Evolutionary conservation across 225 moss, liverwort and hornwort genomes (phyloP).

Genomic region (Marchantia polymorpha): DNA sequence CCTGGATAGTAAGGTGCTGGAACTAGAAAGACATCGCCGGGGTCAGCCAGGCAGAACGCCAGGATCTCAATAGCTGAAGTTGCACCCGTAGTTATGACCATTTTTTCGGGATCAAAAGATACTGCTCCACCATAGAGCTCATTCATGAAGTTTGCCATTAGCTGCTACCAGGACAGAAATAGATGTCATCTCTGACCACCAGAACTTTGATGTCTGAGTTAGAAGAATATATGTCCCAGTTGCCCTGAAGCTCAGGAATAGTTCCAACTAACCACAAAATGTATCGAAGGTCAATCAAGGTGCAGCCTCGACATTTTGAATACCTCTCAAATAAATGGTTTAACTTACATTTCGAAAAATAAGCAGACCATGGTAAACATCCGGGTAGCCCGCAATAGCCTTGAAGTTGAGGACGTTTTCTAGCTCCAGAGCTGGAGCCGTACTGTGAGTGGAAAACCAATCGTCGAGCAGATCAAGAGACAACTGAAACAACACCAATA

Average conservation of each 20-base stretch:
- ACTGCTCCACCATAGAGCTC: constrained; percentile 64
- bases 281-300: not conserved
- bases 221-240: not conserved
- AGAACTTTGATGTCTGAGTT: not conserved
- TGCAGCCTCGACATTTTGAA: too few relatives aligned
- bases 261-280: not conserved
- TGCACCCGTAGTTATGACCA: constrained; percentile 84
- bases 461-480: constrained; percentile 71
- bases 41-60: constrained; percentile 82
- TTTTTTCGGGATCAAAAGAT: constrained; percentile 61
- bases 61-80: constrained; percentile 73
- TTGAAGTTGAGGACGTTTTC: constrained; percentile 56
- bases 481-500: constrained; percentile 49
- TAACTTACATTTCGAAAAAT: constrained; percentile 42
- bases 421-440: constrained; percentile 36
- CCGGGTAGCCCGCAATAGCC: constrained; percentile 67
- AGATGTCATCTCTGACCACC: not conserved
- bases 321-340: not conserved
- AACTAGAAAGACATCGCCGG: constrained; percentile 80
- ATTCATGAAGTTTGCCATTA: constrained; percentile 92
- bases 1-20: constrained; percentile 85
- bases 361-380: constrained; percentile 50
- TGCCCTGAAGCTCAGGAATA: not conserved
- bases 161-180: constrained; percentile 46
- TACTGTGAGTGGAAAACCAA: constrained; percentile 63